Evolutionary conservation across 306 rosid species (phyloP), one percentile per base, ranked within the genome.

Genomic region (Arachis hypogaea): DNA sequence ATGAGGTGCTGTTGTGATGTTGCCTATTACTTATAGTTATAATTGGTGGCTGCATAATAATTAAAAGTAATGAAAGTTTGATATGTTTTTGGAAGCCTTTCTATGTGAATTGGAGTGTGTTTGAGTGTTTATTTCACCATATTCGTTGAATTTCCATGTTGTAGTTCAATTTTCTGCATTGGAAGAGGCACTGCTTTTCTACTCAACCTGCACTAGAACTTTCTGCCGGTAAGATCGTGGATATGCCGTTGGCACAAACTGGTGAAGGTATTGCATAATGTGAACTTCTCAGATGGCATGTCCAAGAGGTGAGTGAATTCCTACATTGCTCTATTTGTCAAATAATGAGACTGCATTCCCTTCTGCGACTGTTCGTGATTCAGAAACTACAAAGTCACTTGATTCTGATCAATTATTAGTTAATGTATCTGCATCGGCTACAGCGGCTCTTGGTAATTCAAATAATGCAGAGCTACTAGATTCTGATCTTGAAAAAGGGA

Each of bases 241-340:
- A 22, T 22, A 1, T 22, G 28, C 28, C 28, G 28, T 22, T 22
- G 28, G 28, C 28, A 22, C 28, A 22, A 22, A 22, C 28, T 22
- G 28, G 28, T 1, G 1, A 22, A 22, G 28, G 28, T 22, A 1
- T 22, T 22, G 28, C 1, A 22, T 1, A 22, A 22, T 22, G 28
- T 22, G 28, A 22, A 22, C 28, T 22, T 22, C 28, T 22, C 28
- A 22, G 1, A 22, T 22, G 28, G 28, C 28, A 22, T 22, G 28
- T 22, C 28, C 28, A 22, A 22, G 28, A 22, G 28, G 28, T 22
- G 28, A 22, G 1, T 22, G 28, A 1, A 22, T 22, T 22, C 28
- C 28, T 22, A 86, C 82, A 82, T 91, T 14, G 72, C 81, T 81
- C 87, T 84, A 63, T 75, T 86, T 28, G 70, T 74, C 69, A 12